A percentile compares a stretch with the other conserved stretches of the same genome.
Conservation (phyloP, 257 asterid species). For the Voacanga thouarsii region DNA sequence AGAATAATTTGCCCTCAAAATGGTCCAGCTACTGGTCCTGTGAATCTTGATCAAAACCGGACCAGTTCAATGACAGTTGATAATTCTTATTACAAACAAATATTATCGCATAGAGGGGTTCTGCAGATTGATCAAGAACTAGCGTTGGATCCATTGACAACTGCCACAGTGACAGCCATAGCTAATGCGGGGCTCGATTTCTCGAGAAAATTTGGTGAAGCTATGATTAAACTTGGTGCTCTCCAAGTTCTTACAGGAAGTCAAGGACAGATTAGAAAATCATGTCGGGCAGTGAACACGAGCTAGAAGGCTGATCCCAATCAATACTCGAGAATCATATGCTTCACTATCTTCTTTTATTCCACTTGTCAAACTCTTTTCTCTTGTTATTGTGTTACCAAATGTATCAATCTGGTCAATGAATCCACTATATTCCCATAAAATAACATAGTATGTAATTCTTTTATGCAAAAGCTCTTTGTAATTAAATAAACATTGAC, state of each 20-base stretch:
- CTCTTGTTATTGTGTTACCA: no score
- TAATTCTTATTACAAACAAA: slow-evolving; percentile 57
- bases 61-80: slow-evolving; percentile 51
- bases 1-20: slow-evolving; percentile 21
- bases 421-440: no score
- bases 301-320: not conserved
- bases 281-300: slow-evolving; percentile 15
- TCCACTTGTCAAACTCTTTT: no score
- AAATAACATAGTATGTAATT: no score
- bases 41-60: slow-evolving; percentile 38
- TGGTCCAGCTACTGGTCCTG: slow-evolving; percentile 36
- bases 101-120: slow-evolving; percentile 45
- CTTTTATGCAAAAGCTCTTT: no score
- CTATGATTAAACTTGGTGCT: slow-evolving; percentile 28
- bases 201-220: slow-evolving; percentile 12
- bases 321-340: no score
- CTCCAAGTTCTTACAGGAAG: slow-evolving; percentile 27
- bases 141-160: slow-evolving; percentile 39
- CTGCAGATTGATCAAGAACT: slow-evolving; percentile 60
- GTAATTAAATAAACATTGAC: no score
- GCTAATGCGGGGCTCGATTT: slow-evolving; percentile 14
- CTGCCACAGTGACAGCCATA: slow-evolving; percentile 11
- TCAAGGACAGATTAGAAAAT: slow-evolving; percentile 28
- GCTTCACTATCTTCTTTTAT: no score
- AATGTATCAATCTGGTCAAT: no score